Evolutionary conservation across 2,329 filamentous ascomycete genomes (phyloP), one percentile per base, ranked within the genome.

Genomic region (Apiospora sp.): DNA sequence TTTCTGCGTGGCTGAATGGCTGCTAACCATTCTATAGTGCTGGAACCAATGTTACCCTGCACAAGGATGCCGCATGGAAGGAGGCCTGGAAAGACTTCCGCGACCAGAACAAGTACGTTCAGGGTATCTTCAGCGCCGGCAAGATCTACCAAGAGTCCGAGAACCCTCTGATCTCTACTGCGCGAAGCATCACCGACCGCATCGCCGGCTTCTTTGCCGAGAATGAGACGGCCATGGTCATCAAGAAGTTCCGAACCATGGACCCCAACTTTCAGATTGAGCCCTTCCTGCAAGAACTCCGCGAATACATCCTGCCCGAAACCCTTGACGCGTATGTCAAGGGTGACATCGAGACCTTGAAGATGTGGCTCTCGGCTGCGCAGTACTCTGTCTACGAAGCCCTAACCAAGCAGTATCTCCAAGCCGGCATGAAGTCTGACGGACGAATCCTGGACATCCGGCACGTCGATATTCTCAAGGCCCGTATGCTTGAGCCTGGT

Each of bases 271-370:
- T 99, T 88, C 94, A 98, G 81, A 90, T 98, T 77, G 96, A 99
- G 83, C 93, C 95, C 0, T 99, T 98, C 87, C 85, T 98, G 70
- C 93, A 94, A 76, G 96, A 99, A 79, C 93, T 99, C 84, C 93
- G 96, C 82, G 96, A 98, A 84, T 99, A 98, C 83, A 98, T 99
- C 71, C 89, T 99, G 0, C 96, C 96, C 10, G 96, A 99, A 84
- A 96, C 98, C 2, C 89, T 99, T 24, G 96, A 99, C 81, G 96
- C 96, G 34, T 99, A 99, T 79, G 96, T 99, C 79, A 98, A 98
- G 87, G 96, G 95, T 67, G 96, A 99, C 78, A 89, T 92, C 14
- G 94, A 96, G 82, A 96, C 94, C 0, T 87, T 99, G 71, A 97
- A 96, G 84, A 88, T 97, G 48, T 99, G 96, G 96, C 91, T 99